Percentiles rank a stretch among this genome's conserved stretches.
These are phyloP conservation scores for Nakazawaea molendinolei DNA, from an alignment of 805 yeast species.

Conservation along the genomic window DNA sequence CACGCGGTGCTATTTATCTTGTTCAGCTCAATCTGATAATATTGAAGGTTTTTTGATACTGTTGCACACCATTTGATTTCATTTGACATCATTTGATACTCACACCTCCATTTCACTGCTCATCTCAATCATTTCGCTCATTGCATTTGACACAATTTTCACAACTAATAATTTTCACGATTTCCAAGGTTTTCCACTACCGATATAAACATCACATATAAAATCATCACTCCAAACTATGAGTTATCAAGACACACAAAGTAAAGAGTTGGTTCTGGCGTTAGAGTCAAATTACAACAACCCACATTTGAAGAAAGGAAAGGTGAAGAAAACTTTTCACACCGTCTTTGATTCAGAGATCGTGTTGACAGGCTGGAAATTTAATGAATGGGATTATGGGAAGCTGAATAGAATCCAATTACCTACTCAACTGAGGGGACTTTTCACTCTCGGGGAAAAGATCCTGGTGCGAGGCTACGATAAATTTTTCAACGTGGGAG, in stretches of 20 bases:
- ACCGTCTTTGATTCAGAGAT: slow-evolving; percentile 17
- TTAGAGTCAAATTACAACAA: slow-evolving; percentile 1
- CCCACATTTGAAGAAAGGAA: slow-evolving; percentile 17
- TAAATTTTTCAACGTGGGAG: slow-evolving; percentile 83
- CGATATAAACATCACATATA: too few relatives aligned
- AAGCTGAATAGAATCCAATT: slow-evolving; percentile 38
- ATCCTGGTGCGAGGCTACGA: slow-evolving; percentile 87
- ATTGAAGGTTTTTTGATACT: too few relatives aligned
- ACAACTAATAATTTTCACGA: too few relatives aligned
- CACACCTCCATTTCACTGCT: too few relatives aligned
- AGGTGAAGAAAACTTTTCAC: slow-evolving; percentile 20
- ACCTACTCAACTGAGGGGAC: slow-evolving; percentile 79
- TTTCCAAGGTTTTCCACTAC: too few relatives aligned
- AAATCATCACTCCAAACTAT: too few relatives aligned
- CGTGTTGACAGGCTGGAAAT: slow-evolving; percentile 56
- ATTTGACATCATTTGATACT: too few relatives aligned
- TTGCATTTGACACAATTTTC: too few relatives aligned
- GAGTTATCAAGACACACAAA: not conserved
- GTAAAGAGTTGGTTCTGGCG: not conserved
- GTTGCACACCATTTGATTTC: too few relatives aligned
- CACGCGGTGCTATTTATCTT: too few relatives aligned
- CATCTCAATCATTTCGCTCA: too few relatives aligned
- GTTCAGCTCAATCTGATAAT: too few relatives aligned
- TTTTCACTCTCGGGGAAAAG: slow-evolving; percentile 47
- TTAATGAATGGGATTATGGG: slow-evolving; percentile 85